phyloP scores from a whole-genome alignment of 495 filamentous ascomycete genomes.

The Aspergillus conjunctus region DNA sequence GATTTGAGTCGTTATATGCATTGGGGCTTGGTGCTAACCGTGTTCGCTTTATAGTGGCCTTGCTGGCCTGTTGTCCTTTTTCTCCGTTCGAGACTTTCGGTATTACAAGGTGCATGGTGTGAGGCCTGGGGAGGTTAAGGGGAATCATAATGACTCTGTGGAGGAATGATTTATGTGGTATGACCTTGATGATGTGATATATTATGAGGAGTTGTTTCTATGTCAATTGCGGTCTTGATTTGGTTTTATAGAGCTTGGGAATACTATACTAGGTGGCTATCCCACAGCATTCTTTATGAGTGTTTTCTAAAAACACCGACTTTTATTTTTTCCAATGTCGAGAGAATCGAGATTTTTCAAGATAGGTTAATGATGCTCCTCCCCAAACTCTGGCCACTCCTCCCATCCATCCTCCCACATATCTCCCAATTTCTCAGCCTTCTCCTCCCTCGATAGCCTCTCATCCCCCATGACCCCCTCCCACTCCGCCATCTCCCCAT shows the following conservation, averaged over 20 bases:
- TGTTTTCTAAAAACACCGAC: no score
- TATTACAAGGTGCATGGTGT: conserved; percentile 21
- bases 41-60: conserved; percentile 11
- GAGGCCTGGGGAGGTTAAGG: conserved; percentile 8
- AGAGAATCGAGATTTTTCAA: no score
- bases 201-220: no score
- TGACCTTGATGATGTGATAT: background rate
- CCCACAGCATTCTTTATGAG: no score
- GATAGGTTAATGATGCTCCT: conserved; percentile 35
- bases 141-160: background rate
- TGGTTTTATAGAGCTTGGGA: no score
- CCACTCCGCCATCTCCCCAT: conserved; percentile 53
- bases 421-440: conserved; percentile 40
- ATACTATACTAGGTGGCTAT: no score
- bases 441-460: conserved; percentile 32
- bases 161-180: background rate
- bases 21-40: no score
- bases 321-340: no score
- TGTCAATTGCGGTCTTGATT: no score
- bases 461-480: conserved; percentile 50
- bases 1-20: background rate
- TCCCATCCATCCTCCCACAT: conserved; percentile 60
- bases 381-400: conserved; percentile 50
- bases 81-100: conserved; percentile 19
- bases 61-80: conserved; percentile 17